Evolutionary conservation across 192 early-diverging fungal species (phyloP).

Genomic region (Ambispora gerdemannii): DNA sequence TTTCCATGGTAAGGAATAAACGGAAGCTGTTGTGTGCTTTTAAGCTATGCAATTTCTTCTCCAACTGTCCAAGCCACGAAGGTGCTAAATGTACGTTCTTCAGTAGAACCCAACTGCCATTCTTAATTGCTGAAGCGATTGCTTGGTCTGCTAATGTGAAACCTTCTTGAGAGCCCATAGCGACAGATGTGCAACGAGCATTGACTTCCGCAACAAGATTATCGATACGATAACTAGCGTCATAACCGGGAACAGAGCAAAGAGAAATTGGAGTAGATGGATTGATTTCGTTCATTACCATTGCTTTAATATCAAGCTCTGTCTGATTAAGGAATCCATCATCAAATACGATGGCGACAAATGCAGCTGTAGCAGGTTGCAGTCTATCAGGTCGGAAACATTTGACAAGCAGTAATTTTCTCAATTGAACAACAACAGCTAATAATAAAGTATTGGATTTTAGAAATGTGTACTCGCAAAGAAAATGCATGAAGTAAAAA

Average conservation of each 20-base stretch:
- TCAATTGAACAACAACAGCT: constrained; percentile 61
- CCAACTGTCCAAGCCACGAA: constrained; percentile 89
- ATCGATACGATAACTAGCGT: constrained; percentile 94
- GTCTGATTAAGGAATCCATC: constrained; percentile 48
- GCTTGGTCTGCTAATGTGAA: constrained; percentile 85
- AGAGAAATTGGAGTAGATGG: constrained; percentile 83
- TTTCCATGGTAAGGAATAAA: constrained; percentile 98
- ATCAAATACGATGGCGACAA: constrained; percentile 72
- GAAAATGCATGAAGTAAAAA: background rate
- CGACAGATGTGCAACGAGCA: constrained; percentile 72
- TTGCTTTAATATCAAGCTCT: constrained; percentile 66
- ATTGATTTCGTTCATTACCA: constrained; percentile 71
- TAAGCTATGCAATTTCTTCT: constrained; percentile 88
- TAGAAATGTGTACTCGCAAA: background rate
- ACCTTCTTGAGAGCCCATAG: constrained; percentile 98
- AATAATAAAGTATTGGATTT: background rate
- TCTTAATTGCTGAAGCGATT: constrained; percentile 75
- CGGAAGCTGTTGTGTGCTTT: constrained; percentile 84
- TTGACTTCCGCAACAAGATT: constrained; percentile 70
- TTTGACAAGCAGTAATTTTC: constrained; percentile 78
- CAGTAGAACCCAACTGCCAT: constrained; percentile 92
- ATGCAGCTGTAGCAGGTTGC: constrained; percentile 63
- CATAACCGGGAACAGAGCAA: constrained; percentile 90
- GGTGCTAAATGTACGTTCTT: constrained; percentile 99
- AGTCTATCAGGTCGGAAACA: constrained; percentile 87